Percentiles rank a stretch among this genome's conserved stretches.
Evolutionary conservation across 352 stramenopile genomes (phyloP).

Genomic region (Globisporangium nodosum): DNA sequence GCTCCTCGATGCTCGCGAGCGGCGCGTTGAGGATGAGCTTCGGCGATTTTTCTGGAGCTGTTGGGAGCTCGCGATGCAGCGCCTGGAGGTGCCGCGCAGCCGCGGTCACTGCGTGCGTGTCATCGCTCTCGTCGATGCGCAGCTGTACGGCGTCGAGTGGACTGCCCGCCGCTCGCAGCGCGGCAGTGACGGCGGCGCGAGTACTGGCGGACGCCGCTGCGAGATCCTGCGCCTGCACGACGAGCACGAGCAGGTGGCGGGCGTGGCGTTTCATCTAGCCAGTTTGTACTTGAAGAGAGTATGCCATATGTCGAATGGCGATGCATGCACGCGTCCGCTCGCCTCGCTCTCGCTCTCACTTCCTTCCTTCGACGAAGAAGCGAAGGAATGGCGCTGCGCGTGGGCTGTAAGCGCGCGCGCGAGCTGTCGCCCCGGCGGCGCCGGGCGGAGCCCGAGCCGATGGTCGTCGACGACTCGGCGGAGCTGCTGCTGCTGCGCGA

Average conservation of each 20-base stretch:
- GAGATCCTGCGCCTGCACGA: conserved; percentile 24
- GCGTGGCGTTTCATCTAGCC: conserved; percentile 7
- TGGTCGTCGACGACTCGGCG: conserved; percentile 11
- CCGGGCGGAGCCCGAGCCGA: conserved; percentile 4
- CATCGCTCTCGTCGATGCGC: conserved; percentile 4
- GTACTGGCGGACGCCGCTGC: not conserved
- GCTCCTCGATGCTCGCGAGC: not conserved
- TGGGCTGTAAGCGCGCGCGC: conserved; percentile 18
- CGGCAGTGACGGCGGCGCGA: conserved; percentile 1
- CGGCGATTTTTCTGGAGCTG: not conserved
- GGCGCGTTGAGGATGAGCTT: conserved; percentile 14
- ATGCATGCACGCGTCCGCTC: not conserved
- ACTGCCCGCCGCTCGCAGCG: not conserved
- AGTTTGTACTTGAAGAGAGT: not conserved
- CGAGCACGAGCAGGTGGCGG: conserved; percentile 15
- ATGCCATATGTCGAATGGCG: not conserved
- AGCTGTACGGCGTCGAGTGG: conserved; percentile 28
- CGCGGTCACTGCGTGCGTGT: not conserved
- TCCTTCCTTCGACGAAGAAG: not conserved
- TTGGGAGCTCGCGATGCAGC: not conserved
- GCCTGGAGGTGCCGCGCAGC: not conserved
- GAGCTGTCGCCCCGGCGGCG: not conserved
- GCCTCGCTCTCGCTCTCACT: not conserved
- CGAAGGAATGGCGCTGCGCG: conserved; percentile 8
- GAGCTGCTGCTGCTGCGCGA: conserved; percentile 1